Conservation (phyloP, 2,329 filamentous ascomycete species). For the Tolypocladium guangdongense region DNA sequence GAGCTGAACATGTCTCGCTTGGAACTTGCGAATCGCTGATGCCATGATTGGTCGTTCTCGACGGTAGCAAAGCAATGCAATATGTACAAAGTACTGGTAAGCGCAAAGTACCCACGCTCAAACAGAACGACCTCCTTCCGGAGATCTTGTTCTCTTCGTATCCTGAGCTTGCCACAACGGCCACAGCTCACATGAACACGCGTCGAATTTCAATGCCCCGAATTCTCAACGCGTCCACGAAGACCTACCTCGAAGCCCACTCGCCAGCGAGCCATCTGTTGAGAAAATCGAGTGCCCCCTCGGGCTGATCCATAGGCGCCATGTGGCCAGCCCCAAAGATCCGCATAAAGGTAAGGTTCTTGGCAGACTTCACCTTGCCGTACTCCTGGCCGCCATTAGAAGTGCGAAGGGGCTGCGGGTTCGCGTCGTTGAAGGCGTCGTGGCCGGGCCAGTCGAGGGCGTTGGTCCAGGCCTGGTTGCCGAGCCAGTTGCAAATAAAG, state of each 20-base stretch:
- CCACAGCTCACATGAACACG: no score
- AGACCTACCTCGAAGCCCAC: conserved; percentile 38
- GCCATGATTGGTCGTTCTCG: no score
- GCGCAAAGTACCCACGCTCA: no score
- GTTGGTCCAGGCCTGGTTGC: conserved; percentile 90
- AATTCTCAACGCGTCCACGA: no score
- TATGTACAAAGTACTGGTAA: no score
- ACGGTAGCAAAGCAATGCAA: no score
- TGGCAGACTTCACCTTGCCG: conserved; percentile 73
- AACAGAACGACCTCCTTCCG: no score
- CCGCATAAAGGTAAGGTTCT: conserved; percentile 88
- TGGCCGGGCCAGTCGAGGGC: conserved; percentile 87
- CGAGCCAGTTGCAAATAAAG: conserved; percentile 95
- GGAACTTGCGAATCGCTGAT: no score
- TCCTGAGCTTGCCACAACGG: no score
- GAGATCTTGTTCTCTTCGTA: no score
- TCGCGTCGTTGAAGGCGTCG: conserved; percentile 62
- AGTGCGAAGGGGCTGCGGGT: conserved; percentile 59
- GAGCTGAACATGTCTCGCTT: no score
- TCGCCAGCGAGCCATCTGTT: conserved; percentile 88
- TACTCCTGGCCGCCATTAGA: conserved; percentile 33
- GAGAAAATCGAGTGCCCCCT: conserved; percentile 77
- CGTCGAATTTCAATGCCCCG: no score
- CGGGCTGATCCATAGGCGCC: conserved; percentile 92
- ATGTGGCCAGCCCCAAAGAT: conserved; percentile 87